Percentiles rank a stretch among this genome's conserved stretches.
Evolutionary conservation across 768 basidiomycete species (phyloP).

Genomic region (Piloderma croceum): DNA sequence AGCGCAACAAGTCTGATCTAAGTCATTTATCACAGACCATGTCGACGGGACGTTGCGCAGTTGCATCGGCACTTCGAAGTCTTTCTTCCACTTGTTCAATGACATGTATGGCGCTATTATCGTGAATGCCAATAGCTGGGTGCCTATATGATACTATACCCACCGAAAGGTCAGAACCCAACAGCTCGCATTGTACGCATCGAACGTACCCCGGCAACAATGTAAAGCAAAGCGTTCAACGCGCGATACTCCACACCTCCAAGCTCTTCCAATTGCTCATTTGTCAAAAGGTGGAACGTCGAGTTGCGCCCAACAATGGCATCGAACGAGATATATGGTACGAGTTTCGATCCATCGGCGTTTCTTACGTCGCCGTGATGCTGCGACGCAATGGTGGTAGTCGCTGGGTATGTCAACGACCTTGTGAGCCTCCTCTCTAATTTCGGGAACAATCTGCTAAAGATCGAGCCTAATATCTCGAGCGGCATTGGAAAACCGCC

Average conservation of each 20-base stretch:
- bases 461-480: conserved; percentile 42
- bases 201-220: conserved; percentile 61
- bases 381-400: conserved; percentile 52
- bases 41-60: conserved; percentile 49
- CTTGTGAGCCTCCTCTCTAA: conserved; percentile 52
- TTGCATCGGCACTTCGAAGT: conserved; percentile 57
- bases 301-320: conserved; percentile 84
- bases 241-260: conserved; percentile 93
- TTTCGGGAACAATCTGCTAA: conserved; percentile 59
- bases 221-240: conserved; percentile 74
- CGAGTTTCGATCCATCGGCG: conserved; percentile 41
- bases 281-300: conserved; percentile 58
- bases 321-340: conserved; percentile 82
- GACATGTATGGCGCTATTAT: conserved; percentile 81
- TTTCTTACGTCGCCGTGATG: conserved; percentile 25
- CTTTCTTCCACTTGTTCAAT: conserved; percentile 47
- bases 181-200: conserved; percentile 4
- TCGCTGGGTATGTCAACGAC: conserved; percentile 72
- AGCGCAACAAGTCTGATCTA: not conserved
- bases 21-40: conserved; percentile 45
- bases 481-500: conserved; percentile 76
- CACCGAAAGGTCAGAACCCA: conserved; percentile 1
- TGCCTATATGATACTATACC: conserved; percentile 68
- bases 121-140: conserved; percentile 64
- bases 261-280: conserved; percentile 84